phyloP scores from a whole-genome alignment of 2,329 filamentous ascomycete species.

The Cercospora sp. region DNA sequence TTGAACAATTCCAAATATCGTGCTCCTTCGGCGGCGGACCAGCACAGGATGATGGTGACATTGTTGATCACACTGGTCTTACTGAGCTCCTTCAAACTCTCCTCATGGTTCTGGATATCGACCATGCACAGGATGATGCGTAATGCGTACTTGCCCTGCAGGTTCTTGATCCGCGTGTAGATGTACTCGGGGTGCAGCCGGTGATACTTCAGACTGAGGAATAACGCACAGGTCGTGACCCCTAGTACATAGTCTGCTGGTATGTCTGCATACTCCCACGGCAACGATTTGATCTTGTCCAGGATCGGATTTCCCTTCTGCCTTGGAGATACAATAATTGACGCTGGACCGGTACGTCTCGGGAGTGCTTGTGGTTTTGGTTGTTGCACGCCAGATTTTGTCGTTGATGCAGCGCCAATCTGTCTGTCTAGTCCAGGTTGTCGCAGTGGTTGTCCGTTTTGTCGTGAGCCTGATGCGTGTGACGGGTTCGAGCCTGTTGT shows the following conservation, averaged over 20 bases:
- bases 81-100: conserved; percentile 81
- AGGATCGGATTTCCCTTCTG: conserved; percentile 96
- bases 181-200: conserved; percentile 97
- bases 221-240: conserved; percentile 83
- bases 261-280: conserved; percentile 98
- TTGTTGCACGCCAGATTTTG: conserved; percentile 52
- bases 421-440: conserved; percentile 29
- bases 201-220: conserved; percentile 94
- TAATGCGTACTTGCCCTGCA: conserved; percentile 83
- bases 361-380: conserved; percentile 85
- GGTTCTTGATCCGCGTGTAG: conserved; percentile 82
- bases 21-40: conserved; percentile 90
- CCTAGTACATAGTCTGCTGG: conserved; percentile 90
- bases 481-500: conserved; percentile 23
- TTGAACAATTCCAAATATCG: conserved; percentile 96
- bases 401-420: conserved; percentile 22
- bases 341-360: conserved; percentile 64
- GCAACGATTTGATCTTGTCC: conserved; percentile 73
- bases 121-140: conserved; percentile 88
- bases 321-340: conserved; percentile 84
- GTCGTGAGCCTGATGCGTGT: conserved; percentile 22
- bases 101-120: conserved; percentile 92
- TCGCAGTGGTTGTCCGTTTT: conserved; percentile 13
- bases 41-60: conserved; percentile 87
- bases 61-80: conserved; percentile 94